Base-by-base conservation (phyloP, 2,329 filamentous ascomycete species). In the Blastomyces parvus region DNA sequence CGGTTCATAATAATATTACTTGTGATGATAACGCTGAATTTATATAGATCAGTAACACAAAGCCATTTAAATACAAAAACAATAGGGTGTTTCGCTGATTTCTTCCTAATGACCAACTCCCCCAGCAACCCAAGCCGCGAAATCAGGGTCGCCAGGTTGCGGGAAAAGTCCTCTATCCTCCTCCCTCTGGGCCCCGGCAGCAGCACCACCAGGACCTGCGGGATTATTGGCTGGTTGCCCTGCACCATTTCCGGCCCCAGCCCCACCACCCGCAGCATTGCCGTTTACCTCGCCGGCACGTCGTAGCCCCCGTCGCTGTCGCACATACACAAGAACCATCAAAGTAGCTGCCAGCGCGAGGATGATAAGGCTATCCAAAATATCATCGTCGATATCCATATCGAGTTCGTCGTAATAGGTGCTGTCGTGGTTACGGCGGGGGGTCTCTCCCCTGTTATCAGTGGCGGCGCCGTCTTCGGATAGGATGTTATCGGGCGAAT, bases 341-440 rank as follows among this genome's bases (percentile, higher is more conserved):
- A 97, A 80, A 0, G 86, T 85, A 17, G 86, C 86, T 0, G 89
- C 87, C 17, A 97, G 78, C 1, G 84, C 87, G 17, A 97, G 80
- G 66, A 99, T 95, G 55, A 96, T 80, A 30, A 97, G 76, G 53
- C 88, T 93, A 75, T 97, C 94, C 13, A 97, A 68, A 19, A 96
- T 79, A 14, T 90, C 89, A 57, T 91, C 90, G 60, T 93, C 89
- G 38, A 89, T 81, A 1, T 85, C 81, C 6, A 84, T 80, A 27
- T 82, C 82, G 22, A 86, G 76, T 2, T 87, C 86, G 60, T 88
- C 86, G 64, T 83, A 80, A 59, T 82, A 82, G 63, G 83, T 80
- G 19, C 79, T 79, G 25, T 85, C 72, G 46, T 76, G 69, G 59
- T 70, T 67, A 9, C 74, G 74, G 62, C 60, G 65, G 67, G 60